Evolutionary conservation across 1,284 basidiomycete species (phyloP).

Genomic region (Rhodotorula mucilaginosa): DNA sequence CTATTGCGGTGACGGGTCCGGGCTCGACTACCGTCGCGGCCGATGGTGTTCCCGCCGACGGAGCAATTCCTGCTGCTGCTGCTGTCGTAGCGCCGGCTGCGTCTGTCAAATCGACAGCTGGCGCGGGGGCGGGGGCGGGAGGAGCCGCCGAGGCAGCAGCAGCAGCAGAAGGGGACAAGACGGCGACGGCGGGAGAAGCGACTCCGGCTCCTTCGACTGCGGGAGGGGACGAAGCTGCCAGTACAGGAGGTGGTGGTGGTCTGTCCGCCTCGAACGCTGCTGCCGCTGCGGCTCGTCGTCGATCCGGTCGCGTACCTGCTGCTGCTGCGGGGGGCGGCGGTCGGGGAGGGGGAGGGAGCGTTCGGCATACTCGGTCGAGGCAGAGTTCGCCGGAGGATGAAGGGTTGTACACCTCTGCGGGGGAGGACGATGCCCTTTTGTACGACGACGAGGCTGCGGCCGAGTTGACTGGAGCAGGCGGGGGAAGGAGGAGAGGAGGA

Average conservation of each 20-base stretch:
- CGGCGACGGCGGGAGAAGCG: background rate
- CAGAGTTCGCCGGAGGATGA: constrained; percentile 21
- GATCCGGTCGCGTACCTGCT: constrained; percentile 6
- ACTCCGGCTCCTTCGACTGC: constrained; percentile 1
- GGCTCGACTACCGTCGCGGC: background rate
- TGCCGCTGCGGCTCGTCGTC: background rate
- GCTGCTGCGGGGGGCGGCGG: background rate
- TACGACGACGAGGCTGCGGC: background rate
- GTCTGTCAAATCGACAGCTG: too few species aligned
- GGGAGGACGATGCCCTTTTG: background rate
- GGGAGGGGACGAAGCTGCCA: background rate
- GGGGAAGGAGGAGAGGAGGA: background rate
- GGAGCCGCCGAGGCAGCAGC: background rate
- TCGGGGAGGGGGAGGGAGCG: background rate
- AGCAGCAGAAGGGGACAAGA: background rate
- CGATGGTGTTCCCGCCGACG: background rate
- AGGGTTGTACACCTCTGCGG: background rate
- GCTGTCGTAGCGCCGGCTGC: too few species aligned
- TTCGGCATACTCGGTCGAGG: constrained; percentile 12
- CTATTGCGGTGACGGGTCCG: background rate
- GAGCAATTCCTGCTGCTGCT: background rate
- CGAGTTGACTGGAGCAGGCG: background rate
- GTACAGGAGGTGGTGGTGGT: too few species aligned
- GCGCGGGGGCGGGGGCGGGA: too few species aligned
- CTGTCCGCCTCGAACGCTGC: background rate